Evolutionary conservation across 2,329 filamentous ascomycete species (phyloP).

Genomic region (Lecanicillium sp.): DNA sequence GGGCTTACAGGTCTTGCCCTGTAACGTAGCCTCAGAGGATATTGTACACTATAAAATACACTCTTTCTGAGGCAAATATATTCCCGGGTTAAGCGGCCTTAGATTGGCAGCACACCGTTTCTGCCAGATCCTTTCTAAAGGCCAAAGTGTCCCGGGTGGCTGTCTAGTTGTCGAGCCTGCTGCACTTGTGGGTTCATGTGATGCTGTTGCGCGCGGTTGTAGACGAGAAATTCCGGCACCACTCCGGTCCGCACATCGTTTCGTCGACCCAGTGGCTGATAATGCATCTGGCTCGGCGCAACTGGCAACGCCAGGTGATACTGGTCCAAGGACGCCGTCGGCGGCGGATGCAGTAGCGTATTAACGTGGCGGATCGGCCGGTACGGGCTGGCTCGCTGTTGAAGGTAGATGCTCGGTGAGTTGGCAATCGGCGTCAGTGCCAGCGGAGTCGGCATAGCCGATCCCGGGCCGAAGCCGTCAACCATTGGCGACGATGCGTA

Average conservation of each 20-base stretch:
- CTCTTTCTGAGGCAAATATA: too few species aligned
- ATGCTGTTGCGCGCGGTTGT: slow-evolving; percentile 21
- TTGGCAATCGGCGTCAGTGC: slow-evolving; percentile 60
- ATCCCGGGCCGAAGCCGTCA: slow-evolving; percentile 48
- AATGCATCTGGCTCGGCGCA: slow-evolving; percentile 70
- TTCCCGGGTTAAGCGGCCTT: too few species aligned
- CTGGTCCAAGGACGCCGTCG: slow-evolving; percentile 69
- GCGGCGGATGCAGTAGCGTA: slow-evolving; percentile 82
- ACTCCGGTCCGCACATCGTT: slow-evolving; percentile 62
- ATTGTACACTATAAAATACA: too few species aligned
- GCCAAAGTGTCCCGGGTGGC: too few species aligned
- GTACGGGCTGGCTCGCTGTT: slow-evolving; percentile 86
- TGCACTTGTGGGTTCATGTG: slow-evolving; percentile 8
- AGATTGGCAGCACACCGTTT: too few species aligned
- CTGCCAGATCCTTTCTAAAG: too few species aligned
- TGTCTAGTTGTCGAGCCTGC: too few species aligned
- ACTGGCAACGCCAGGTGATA: slow-evolving; percentile 53
- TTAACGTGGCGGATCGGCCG: slow-evolving; percentile 84
- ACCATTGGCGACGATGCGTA: slow-evolving; percentile 58
- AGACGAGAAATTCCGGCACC: slow-evolving; percentile 53
- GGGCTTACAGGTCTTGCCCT: too few species aligned
- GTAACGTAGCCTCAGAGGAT: too few species aligned
- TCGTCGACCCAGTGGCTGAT: slow-evolving; percentile 67
- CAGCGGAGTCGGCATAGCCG: slow-evolving; percentile 49
- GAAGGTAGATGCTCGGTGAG: slow-evolving; percentile 81